These are phyloP conservation scores for Camellia granthamiana DNA, from an alignment of 148 eudicot genomes.

Conservation along the genomic window DNA sequence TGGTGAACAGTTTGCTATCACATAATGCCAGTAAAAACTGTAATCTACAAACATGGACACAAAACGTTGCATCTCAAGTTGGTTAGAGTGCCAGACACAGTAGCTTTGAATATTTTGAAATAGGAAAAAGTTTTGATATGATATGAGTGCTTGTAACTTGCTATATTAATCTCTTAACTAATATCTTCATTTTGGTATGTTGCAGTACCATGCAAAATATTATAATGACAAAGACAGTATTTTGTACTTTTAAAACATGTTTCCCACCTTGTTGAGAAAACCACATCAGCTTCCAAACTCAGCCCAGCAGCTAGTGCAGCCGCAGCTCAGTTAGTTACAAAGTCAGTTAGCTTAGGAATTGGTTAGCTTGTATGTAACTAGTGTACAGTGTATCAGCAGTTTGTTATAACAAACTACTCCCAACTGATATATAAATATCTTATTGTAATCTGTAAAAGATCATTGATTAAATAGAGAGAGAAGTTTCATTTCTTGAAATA, in stretches of 20 bases:
- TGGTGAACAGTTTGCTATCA: background rate
- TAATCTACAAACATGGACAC: background rate
- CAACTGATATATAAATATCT: too few species aligned
- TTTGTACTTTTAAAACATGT: background rate
- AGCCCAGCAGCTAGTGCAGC: too few species aligned
- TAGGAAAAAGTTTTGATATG: background rate
- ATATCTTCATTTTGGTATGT: background rate
- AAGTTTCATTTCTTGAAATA: too few species aligned
- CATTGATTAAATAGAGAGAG: too few species aligned
- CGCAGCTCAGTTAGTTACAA: too few species aligned
- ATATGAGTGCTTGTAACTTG: background rate
- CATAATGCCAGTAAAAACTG: background rate
- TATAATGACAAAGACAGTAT: background rate
- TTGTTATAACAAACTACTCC: too few species aligned
- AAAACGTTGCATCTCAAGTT: background rate
- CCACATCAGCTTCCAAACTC: too few species aligned
- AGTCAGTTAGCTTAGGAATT: too few species aligned
- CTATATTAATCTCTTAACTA: background rate
- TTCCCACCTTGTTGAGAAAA: background rate
- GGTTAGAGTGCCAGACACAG: background rate
- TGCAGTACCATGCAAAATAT: slow-evolving; percentile 1
- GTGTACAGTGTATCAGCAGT: too few species aligned
- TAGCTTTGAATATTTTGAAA: background rate
- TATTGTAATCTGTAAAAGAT: too few species aligned
- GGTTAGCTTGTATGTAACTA: too few species aligned